Base-by-base conservation (phyloP, 192 early-diverging fungal species). In the Rhizoclosmatium sp. region DNA sequence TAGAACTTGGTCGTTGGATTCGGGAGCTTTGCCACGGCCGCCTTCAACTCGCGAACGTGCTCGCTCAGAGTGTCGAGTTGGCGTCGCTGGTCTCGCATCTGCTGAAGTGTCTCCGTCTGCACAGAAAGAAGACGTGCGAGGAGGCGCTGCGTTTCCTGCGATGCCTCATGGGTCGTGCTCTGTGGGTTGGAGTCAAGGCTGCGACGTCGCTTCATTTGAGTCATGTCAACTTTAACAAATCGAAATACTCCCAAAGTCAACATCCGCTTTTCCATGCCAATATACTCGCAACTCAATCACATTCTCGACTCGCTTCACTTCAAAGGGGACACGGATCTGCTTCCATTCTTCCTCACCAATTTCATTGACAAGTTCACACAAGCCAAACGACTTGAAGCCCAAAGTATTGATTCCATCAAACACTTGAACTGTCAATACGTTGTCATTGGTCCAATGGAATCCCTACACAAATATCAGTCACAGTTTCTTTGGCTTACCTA, bases 191-290 rank as follows among this genome's bases (percentile, higher is more conserved):
- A 31, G 31, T 31, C 31, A 31, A 31, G 31, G 31, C 31, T 31
- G 31, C 31, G 31, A 0, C 31, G 31, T 31, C 31, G 31, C 31
- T 31, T 31, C 31, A 31, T 31, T 31, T 0, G 31, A 31, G 31
- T 31, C 31, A 31, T 31, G 31, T 31, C 31, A 54, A 54, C 5
- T 65, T 65, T 65, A 65, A 5, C 7, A 65, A 21, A 65, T 65
- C 10, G 10, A 16, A 5, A 65, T 10, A 42, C 12, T 65, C 10
- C 62, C 67, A 47, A 69, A 69, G 67, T 69, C 67, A 21, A 69
- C 44, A 23, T 69, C 46, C 4, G 23, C 10, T 9, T 4, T 23
- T 21, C 67, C 67, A 45, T 47, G 39, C 67, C 67, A 69, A 12
- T 19, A 47, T 16, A 69, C 10, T 40, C 47, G n/a, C 12, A 69